Conservation (phyloP, 257 asterid species). For the Primulina huaijiensis region DNA sequence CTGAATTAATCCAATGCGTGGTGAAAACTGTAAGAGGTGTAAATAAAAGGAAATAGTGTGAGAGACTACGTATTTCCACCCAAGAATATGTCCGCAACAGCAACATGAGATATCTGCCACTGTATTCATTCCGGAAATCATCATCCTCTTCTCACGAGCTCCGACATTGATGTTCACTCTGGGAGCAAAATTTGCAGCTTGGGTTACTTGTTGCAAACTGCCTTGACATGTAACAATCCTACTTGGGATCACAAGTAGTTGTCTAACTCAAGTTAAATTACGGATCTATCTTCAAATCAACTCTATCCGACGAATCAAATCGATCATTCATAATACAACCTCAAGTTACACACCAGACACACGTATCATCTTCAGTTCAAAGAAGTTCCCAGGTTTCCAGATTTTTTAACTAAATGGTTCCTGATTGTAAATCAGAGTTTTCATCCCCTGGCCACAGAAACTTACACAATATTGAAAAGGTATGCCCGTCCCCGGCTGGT, state of each 20-base stretch:
- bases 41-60: background rate
- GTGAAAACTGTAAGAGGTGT: background rate
- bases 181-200: conserved; percentile 11
- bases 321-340: too few relatives aligned
- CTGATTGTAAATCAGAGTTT: too few relatives aligned
- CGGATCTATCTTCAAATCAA: too few relatives aligned
- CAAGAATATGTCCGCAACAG: conserved; percentile 69
- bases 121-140: conserved; percentile 78
- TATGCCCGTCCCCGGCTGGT: conserved; percentile 78
- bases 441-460: conserved; percentile 13
- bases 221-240: too few relatives aligned
- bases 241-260: too few relatives aligned
- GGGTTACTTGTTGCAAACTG: too few relatives aligned
- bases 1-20: background rate
- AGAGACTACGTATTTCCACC: conserved; percentile 82
- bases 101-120: conserved; percentile 78
- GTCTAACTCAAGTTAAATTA: too few relatives aligned
- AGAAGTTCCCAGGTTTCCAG: too few relatives aligned
- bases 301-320: too few relatives aligned
- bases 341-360: too few relatives aligned
- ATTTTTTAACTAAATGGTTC: too few relatives aligned
- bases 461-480: conserved; percentile 62
- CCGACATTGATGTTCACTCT: conserved; percentile 70
- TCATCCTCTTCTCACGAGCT: conserved; percentile 66
- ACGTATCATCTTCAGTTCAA: too few relatives aligned